These are phyloP conservation scores for Mycena belliarum DNA, from an alignment of 768 basidiomycete species.

Conservation along the genomic window DNA sequence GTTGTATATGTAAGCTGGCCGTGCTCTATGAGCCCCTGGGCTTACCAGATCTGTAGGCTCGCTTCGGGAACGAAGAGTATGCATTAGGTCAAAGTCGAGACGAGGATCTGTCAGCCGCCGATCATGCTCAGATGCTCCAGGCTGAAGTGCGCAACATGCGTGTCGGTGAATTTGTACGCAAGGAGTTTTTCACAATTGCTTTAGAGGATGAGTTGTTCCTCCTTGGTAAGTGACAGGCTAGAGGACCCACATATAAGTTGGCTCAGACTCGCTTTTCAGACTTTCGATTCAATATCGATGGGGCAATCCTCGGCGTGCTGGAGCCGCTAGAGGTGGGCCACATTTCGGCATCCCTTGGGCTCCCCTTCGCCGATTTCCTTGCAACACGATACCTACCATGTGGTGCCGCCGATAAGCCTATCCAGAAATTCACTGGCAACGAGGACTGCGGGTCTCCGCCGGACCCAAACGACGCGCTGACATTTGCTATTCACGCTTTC, in stretches of 20 bases:
- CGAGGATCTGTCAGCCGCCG: background rate
- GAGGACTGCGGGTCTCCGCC: conserved; percentile 15
- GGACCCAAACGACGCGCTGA: conserved; percentile 5
- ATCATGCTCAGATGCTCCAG: background rate
- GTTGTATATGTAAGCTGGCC: conserved; percentile 18
- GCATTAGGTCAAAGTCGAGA: conserved; percentile 19
- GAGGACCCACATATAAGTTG: too few species aligned
- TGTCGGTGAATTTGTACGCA: conserved; percentile 13
- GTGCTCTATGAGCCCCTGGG: background rate
- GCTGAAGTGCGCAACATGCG: too few species aligned
- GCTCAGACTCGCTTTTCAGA: too few species aligned
- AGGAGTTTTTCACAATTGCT: conserved; percentile 5
- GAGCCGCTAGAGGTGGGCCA: conserved; percentile 8
- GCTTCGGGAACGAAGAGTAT: conserved; percentile 19
- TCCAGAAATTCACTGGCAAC: conserved; percentile 27
- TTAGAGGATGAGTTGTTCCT: background rate
- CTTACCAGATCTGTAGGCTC: conserved; percentile 5
- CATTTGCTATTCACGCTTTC: conserved; percentile 24
- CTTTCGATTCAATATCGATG: conserved; percentile 18
- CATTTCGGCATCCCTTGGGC: background rate
- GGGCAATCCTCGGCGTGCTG: conserved; percentile 14
- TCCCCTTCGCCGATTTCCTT: conserved; percentile 20
- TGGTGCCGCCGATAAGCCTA: conserved; percentile 2
- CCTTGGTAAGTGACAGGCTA: background rate
- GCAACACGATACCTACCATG: conserved; percentile 24